Evolutionary conservation across 495 filamentous ascomycete genomes (phyloP).

Genomic region (Aspergillus nanangensis): DNA sequence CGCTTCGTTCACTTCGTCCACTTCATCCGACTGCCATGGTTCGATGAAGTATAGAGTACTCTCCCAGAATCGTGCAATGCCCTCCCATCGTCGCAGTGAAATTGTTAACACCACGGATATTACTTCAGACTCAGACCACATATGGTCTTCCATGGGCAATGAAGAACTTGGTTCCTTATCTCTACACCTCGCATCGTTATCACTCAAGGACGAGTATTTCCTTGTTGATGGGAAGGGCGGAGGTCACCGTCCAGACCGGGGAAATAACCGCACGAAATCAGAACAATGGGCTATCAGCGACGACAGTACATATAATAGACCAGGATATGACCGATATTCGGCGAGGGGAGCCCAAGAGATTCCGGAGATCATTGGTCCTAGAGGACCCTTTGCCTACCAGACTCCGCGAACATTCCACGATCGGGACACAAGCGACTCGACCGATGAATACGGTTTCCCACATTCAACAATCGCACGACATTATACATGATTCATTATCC

Average conservation of each 20-base stretch:
- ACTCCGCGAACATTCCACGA: slow-evolving; percentile 5
- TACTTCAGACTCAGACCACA: slow-evolving; percentile 14
- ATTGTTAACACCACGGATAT: slow-evolving; percentile 8
- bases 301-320: slow-evolving; percentile 17
- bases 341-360: slow-evolving; percentile 14
- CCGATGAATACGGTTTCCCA: slow-evolving; percentile 14
- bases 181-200: no score
- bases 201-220: slow-evolving; percentile 28
- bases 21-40: background rate
- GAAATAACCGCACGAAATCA: slow-evolving; percentile 21
- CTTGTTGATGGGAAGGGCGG: slow-evolving; percentile 28
- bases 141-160: slow-evolving; percentile 22
- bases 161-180: slow-evolving; percentile 23
- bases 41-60: background rate
- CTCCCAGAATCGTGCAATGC: slow-evolving; percentile 1
- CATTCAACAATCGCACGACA: slow-evolving; percentile 13
- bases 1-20: no score
- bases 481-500: no score
- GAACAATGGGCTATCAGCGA: slow-evolving; percentile 13
- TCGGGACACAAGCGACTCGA: slow-evolving; percentile 15
- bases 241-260: slow-evolving; percentile 21
- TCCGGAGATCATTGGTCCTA: slow-evolving; percentile 18
- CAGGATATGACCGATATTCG: slow-evolving; percentile 16
- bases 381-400: slow-evolving; percentile 1
- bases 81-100: slow-evolving; percentile 7